Evolutionary conservation across 768 basidiomycete genomes (phyloP).

Genomic region (Lyophyllum atratum): DNA sequence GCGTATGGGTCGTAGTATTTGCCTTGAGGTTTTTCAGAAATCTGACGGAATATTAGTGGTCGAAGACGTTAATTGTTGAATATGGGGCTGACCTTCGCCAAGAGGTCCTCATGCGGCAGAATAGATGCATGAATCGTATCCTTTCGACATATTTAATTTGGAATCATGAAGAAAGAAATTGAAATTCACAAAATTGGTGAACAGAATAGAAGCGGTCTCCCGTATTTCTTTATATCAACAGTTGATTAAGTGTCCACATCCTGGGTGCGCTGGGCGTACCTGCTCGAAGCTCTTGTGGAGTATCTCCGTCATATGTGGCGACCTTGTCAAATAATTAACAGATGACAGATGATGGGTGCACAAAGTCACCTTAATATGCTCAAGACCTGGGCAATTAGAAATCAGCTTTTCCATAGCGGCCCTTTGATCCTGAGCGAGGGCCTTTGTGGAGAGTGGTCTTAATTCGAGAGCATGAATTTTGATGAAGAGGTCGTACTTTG

Average conservation of each 20-base stretch:
- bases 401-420: slow-evolving; percentile 69
- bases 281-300: slow-evolving; percentile 65
- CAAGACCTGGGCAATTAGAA: slow-evolving; percentile 58
- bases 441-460: slow-evolving; percentile 40
- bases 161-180: not conserved
- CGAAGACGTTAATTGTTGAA: not conserved
- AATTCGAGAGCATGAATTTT: not conserved
- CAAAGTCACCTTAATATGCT: slow-evolving; percentile 50
- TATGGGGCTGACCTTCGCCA: slow-evolving; percentile 65
- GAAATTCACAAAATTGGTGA: slow-evolving; percentile 83
- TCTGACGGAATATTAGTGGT: slow-evolving; percentile 33
- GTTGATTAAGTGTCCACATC: not conserved
- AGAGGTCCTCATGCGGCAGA: slow-evolving; percentile 76
- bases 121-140: slow-evolving; percentile 88
- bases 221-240: slow-evolving; percentile 53
- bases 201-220: slow-evolving; percentile 74
- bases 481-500: slow-evolving; percentile 50
- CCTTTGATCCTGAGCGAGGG: slow-evolving; percentile 88
- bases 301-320: slow-evolving; percentile 89
- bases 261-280: slow-evolving; percentile 36
- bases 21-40: slow-evolving; percentile 76
- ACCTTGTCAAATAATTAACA: slow-evolving; percentile 36
- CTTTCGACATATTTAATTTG: slow-evolving; percentile 33
- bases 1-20: not conserved
- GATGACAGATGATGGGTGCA: not conserved